These are phyloP conservation scores for Achaetomiella virescens DNA, from an alignment of 495 filamentous ascomycete genomes.

Conservation along the genomic window DNA sequence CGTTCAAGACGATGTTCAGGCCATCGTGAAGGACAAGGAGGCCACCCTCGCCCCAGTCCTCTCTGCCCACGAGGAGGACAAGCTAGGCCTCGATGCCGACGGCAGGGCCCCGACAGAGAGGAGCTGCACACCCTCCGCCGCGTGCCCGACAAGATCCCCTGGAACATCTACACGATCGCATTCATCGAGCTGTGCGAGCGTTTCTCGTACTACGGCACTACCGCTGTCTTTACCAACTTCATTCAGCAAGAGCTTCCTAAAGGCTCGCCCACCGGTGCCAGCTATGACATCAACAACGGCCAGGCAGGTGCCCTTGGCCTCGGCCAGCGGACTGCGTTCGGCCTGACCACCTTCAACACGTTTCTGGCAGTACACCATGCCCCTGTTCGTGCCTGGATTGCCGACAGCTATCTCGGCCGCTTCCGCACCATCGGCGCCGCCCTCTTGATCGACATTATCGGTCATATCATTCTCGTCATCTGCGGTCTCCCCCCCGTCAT, in stretches of 20 bases:
- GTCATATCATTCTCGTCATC: constrained; percentile 59
- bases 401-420: constrained; percentile 66
- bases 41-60: constrained; percentile 4
- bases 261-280: constrained; percentile 56
- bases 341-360: constrained; percentile 60
- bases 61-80: constrained; percentile 4
- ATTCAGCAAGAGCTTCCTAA: constrained; percentile 58
- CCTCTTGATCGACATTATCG: constrained; percentile 53
- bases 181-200: constrained; percentile 74
- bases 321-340: constrained; percentile 61
- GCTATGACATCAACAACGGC: constrained; percentile 29
- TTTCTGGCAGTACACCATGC: constrained; percentile 73
- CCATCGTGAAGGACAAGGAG: constrained; percentile 16
- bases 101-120: constrained; percentile 47
- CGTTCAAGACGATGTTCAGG: constrained; percentile 10
- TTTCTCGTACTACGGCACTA: constrained; percentile 74
- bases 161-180: constrained; percentile 60
- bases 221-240: constrained; percentile 53
- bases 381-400: constrained; percentile 61
- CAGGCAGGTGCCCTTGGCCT: constrained; percentile 61
- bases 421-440: constrained; percentile 61
- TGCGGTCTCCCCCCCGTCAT: constrained; percentile 59
- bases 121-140: constrained; percentile 57
- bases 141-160: constrained; percentile 59
- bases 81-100: constrained; percentile 14